Evolutionary conservation across 768 basidiomycete genomes (phyloP).

Genomic region (Zangia roseola): DNA sequence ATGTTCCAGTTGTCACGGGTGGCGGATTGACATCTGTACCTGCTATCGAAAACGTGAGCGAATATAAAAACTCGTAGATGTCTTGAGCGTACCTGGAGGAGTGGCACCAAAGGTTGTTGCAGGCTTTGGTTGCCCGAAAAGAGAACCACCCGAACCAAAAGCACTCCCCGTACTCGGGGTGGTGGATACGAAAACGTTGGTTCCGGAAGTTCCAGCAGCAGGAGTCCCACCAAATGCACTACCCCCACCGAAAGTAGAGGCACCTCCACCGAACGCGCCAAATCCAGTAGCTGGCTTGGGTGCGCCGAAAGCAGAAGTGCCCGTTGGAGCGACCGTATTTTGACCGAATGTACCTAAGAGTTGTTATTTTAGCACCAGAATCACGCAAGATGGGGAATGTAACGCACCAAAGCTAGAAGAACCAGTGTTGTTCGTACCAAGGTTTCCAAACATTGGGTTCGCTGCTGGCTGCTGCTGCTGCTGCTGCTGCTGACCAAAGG

Average conservation of each 20-base stretch:
- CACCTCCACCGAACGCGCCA: constrained; percentile 68
- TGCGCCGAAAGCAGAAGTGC: constrained; percentile 55
- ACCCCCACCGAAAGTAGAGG: constrained; percentile 49
- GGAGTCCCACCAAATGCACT: constrained; percentile 40
- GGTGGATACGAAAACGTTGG: constrained; percentile 36
- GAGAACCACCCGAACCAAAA: constrained; percentile 45
- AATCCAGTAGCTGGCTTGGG: constrained; percentile 74
- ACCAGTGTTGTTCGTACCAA: constrained; percentile 37
- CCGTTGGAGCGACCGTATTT: constrained; percentile 36
- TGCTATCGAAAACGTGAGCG: constrained; percentile 25
- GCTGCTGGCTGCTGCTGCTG: constrained; percentile 67
- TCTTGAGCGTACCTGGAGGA: constrained; percentile 30
- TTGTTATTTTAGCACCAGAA: constrained; percentile 4
- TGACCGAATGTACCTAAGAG: constrained; percentile 39
- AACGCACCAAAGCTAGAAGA: constrained; percentile 38
- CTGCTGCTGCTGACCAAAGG: constrained; percentile 68
- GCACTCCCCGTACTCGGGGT: constrained; percentile 31
- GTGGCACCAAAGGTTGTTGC: constrained; percentile 43
- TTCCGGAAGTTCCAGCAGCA: constrained; percentile 31
- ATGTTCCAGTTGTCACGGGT: constrained; percentile 66
- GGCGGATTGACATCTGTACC: constrained; percentile 40
- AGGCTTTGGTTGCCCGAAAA: constrained; percentile 60
- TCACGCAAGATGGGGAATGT: constrained; percentile 2
- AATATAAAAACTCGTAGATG: background rate
- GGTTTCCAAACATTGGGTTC: constrained; percentile 81